Evolutionary conservation across 2,329 filamentous ascomycete species (phyloP).

Genomic region (Biscogniauxia mediterranea): DNA sequence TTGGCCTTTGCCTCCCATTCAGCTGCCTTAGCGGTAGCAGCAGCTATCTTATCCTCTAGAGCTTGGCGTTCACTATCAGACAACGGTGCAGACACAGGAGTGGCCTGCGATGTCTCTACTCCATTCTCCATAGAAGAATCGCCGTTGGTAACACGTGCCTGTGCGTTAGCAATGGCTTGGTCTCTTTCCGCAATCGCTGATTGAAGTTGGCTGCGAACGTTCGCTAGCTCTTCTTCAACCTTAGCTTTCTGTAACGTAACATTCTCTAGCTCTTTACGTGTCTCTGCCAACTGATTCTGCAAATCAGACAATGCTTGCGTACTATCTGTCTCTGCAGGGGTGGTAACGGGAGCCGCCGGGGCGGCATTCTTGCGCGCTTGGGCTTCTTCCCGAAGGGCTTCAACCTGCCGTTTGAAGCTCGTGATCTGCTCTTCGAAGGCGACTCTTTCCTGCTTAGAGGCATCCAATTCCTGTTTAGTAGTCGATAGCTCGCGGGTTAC

Average conservation of each 20-base stretch:
- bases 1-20: constrained; percentile 64
- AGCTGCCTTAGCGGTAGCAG: constrained; percentile 59
- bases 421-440: constrained; percentile 42
- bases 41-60: constrained; percentile 61
- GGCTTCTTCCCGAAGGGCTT: constrained; percentile 26
- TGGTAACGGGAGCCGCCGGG: constrained; percentile 36
- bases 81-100: constrained; percentile 32
- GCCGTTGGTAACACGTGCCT: constrained; percentile 25
- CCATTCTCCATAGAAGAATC: constrained; percentile 32
- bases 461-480: constrained; percentile 53
- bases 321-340: constrained; percentile 37
- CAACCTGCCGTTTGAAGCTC: constrained; percentile 39
- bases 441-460: constrained; percentile 40
- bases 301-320: constrained; percentile 47
- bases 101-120: constrained; percentile 16
- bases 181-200: constrained; percentile 63
- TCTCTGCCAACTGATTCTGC: constrained; percentile 48
- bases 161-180: constrained; percentile 48
- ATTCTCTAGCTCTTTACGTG: constrained; percentile 62
- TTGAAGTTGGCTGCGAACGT: constrained; percentile 58
- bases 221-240: constrained; percentile 62
- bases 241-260: constrained; percentile 66
- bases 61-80: constrained; percentile 58
- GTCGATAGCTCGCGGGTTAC: constrained; percentile 39
- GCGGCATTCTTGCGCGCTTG: constrained; percentile 38